A percentile compares a stretch with the other conserved stretches of the same genome.
Conservation (phyloP, 352 stramenopile species). For the Aphanomyces stellatus region DNA sequence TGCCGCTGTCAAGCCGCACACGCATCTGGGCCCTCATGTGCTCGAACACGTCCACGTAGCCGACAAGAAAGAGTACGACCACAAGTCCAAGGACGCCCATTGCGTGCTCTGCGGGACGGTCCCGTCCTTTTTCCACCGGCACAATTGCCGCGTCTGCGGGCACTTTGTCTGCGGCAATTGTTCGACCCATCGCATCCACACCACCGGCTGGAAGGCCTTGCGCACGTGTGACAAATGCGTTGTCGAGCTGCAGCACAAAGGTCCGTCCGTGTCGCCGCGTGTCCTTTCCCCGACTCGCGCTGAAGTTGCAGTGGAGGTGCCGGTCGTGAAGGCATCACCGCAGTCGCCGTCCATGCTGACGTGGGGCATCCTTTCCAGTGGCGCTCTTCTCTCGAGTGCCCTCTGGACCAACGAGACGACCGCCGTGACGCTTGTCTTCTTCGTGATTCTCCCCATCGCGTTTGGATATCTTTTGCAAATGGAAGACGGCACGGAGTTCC, state of each 20-base stretch:
- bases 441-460: not conserved
- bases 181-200: not conserved
- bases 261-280: not conserved
- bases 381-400: not conserved
- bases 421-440: not conserved
- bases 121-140: not conserved
- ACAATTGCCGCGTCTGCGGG: not conserved
- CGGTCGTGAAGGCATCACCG: not conserved
- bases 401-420: not conserved
- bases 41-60: not conserved
- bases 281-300: not conserved
- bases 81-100: not conserved
- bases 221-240: not conserved
- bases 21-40: not conserved
- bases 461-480: not conserved
- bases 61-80: not conserved
- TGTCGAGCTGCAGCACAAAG: not conserved
- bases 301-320: not conserved
- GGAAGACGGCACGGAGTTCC: not conserved
- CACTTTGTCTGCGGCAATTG: not conserved
- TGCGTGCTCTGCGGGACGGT: not conserved
- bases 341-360: not conserved
- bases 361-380: not conserved
- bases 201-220: not conserved
- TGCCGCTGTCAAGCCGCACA: not conserved